Evolutionary conservation across 441 rosid species (phyloP), one percentile per base, ranked within the genome.

Genomic region (Viola pubescens): DNA sequence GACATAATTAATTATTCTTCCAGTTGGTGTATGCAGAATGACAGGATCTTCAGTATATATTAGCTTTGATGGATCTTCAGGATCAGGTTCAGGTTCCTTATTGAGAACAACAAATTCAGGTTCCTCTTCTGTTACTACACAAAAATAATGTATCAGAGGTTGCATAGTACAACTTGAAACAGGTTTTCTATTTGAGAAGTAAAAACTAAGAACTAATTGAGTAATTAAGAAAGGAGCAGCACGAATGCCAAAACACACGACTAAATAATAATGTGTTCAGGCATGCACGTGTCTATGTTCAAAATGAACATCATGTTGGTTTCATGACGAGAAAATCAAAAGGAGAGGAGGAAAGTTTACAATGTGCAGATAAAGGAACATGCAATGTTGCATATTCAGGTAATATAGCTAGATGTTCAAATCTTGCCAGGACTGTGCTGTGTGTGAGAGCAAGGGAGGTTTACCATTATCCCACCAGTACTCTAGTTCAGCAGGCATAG

Each of bases 401-500:
- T 4, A 48, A 11, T 5, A 13, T 48, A 48, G 51, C 51, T 13
- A 52, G 37, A 63, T 37, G 51, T 45, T 34, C 13, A 53, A 44
- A 34, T 53, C 39, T 37, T 0, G 8, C 34, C 34, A 45, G 49
- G 14, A 13, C 12, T 13, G 19, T 10, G 42, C 3, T 42, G 47
- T 46, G 11, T 57, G 49, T 49, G 54, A 57, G 50, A 56, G 16
- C 40, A 13, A n/a, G 48, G 43, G 41, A 51, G 64, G 11, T 61
- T 38, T 70, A 87, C 97, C 85, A 63, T 82, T 75, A 62, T 76
- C 50, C 97, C 97, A 90, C 97, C 94, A 88, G 72, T 90, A 59
- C 70, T 88, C 94, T 13, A 88, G 91, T 76, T 86, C 97, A 48
- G 96, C 78, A 26, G 97, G 95, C 96, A 90, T 88, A 9, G 94